Evolutionary conservation across 495 filamentous ascomycete species (phyloP).

Genomic region (Antarctomyces pellizariae): DNA sequence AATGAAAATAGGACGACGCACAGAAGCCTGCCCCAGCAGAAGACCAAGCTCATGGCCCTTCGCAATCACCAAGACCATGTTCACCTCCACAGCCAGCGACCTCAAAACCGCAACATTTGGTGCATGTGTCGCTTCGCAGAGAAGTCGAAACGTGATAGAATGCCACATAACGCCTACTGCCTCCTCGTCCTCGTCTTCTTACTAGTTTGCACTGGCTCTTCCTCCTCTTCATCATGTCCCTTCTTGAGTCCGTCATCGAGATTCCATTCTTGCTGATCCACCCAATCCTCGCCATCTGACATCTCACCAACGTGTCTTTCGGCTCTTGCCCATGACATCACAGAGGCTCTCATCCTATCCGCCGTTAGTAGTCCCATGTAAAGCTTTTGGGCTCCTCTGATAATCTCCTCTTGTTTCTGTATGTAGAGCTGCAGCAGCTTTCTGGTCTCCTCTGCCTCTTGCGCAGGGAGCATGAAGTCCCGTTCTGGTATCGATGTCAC

Average conservation of each 20-base stretch:
- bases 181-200: slow-evolving; percentile 53
- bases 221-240: slow-evolving; percentile 78
- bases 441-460: slow-evolving; percentile 75
- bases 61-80: too few relatives aligned
- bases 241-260: slow-evolving; percentile 71
- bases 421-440: slow-evolving; percentile 65
- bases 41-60: too few relatives aligned
- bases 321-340: slow-evolving; percentile 66
- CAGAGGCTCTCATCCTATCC: slow-evolving; percentile 51
- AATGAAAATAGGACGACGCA: too few relatives aligned
- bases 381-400: slow-evolving; percentile 53
- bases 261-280: slow-evolving; percentile 75
- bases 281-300: slow-evolving; percentile 93
- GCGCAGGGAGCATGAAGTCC: slow-evolving; percentile 53
- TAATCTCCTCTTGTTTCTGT: slow-evolving; percentile 89
- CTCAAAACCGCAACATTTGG: too few relatives aligned
- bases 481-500: slow-evolving; percentile 44
- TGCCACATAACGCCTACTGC: slow-evolving; percentile 8
- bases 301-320: slow-evolving; percentile 68
- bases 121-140: too few relatives aligned
- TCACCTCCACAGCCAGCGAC: too few relatives aligned
- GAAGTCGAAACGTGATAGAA: too few relatives aligned
- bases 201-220: slow-evolving; percentile 44
- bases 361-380: slow-evolving; percentile 54
- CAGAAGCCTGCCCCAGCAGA: too few relatives aligned